Conservation (phyloP, 768 basidiomycete genomes). For the Boletus rubropictus region DNA sequence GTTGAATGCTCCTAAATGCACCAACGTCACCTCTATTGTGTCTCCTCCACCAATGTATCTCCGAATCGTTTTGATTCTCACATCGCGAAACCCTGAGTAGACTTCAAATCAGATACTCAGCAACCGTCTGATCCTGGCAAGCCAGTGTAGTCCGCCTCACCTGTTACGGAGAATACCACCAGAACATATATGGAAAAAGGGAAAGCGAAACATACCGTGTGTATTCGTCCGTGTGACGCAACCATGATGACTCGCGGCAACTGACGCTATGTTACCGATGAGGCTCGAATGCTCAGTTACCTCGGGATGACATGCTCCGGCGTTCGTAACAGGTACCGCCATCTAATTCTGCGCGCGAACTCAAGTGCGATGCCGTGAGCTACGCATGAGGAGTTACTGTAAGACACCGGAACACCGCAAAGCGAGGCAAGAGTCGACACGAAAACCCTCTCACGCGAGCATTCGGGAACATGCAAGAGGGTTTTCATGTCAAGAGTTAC, state of each 20-base stretch:
- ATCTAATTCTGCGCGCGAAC: no score
- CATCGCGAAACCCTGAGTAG: no score
- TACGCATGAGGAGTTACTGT: neutral
- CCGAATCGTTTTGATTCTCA: no score
- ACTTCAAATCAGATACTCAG: no score
- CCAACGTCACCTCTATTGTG: neutral
- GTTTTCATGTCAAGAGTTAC: no score
- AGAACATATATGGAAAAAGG: neutral
- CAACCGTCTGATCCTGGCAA: neutral
- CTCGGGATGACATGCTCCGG: neutral
- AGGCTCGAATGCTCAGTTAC: neutral
- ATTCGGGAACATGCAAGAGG: no score
- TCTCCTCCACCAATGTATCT: neutral
- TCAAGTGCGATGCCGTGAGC: neutral
- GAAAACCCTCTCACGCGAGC: no score
- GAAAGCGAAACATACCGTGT: neutral
- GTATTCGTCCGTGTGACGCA: neutral
- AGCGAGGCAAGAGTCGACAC: neutral
- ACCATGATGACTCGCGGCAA: conserved; percentile 1
- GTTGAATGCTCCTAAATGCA: neutral
- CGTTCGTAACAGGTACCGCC: no score
- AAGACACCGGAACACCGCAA: neutral
- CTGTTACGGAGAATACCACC: neutral
- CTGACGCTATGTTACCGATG: neutral
- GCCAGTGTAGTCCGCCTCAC: no score